phyloP scores from a whole-genome alignment of 1,284 basidiomycete species.

The Apiotrichum akiyoshidainum region DNA sequence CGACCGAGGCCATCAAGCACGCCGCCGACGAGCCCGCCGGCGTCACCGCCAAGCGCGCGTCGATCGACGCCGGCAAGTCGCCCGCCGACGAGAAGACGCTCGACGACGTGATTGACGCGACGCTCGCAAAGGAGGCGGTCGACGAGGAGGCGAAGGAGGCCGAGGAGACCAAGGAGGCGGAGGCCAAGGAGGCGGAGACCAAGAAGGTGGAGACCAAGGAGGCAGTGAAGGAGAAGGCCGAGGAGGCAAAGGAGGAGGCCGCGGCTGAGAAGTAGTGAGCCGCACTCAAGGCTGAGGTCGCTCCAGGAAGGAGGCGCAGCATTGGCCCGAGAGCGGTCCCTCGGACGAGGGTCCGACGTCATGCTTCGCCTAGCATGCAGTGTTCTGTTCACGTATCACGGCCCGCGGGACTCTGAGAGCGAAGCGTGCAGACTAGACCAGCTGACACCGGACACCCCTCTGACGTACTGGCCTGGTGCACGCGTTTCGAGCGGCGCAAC shows the following conservation, averaged over 20 bases:
- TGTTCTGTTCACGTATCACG: too few relatives aligned
- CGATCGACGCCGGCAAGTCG: background rate
- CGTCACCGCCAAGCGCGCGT: background rate
- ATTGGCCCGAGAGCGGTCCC: too few relatives aligned
- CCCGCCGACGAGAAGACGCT: conserved; percentile 10
- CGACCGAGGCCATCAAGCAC: background rate
- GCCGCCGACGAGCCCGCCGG: conserved; percentile 5
- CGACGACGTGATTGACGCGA: conserved; percentile 23
- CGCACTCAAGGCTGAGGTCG: too few relatives aligned
- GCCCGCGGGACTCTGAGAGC: too few relatives aligned
- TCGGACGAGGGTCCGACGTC: too few relatives aligned
- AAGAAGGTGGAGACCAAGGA: background rate
- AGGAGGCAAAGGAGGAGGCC: background rate
- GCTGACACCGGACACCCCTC: too few relatives aligned
- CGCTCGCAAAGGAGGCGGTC: conserved; percentile 19
- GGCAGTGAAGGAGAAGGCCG: background rate
- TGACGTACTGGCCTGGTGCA: too few relatives aligned
- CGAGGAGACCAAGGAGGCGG: background rate
- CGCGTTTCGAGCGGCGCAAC: too few relatives aligned
- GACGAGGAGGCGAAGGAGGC: conserved; percentile 12
- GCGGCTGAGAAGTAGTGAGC: background rate
- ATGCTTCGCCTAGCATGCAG: too few relatives aligned
- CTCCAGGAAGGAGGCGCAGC: too few relatives aligned
- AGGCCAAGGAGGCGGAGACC: too few relatives aligned
- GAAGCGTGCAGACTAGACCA: too few relatives aligned